Evolutionary conservation across 331 rosid species (phyloP).

Genomic region (Saraca asoca): DNA sequence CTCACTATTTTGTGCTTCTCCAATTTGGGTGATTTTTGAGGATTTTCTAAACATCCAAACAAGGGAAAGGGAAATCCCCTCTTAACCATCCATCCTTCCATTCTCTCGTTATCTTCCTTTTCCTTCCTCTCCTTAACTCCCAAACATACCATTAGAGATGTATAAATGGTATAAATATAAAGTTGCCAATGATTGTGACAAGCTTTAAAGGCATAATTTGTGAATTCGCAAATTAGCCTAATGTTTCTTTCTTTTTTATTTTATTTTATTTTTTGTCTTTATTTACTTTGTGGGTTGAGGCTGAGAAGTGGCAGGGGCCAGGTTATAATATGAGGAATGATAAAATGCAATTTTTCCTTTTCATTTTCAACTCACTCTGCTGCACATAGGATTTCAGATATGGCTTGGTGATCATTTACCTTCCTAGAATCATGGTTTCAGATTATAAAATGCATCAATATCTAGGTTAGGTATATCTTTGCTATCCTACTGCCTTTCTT

Average conservation of each 20-base stretch:
- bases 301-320: neutral
- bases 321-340: neutral
- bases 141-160: no score
- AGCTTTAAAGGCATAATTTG: neutral
- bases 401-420: neutral
- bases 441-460: neutral
- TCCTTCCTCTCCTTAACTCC: no score
- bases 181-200: no score
- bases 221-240: constrained; percentile 1
- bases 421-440: neutral
- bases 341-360: constrained; percentile 4
- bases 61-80: no score
- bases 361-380: neutral
- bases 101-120: no score
- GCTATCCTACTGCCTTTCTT: neutral
- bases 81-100: no score
- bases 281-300: no score
- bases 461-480: neutral
- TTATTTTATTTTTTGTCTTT: neutral
- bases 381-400: neutral
- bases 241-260: no score
- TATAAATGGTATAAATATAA: no score
- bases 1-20: no score
- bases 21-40: no score
- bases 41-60: no score